Evolutionary conservation across 768 basidiomycete species (phyloP), one percentile per base, ranked within the genome.

Genomic region (Clitopilus passeckerianus): DNA sequence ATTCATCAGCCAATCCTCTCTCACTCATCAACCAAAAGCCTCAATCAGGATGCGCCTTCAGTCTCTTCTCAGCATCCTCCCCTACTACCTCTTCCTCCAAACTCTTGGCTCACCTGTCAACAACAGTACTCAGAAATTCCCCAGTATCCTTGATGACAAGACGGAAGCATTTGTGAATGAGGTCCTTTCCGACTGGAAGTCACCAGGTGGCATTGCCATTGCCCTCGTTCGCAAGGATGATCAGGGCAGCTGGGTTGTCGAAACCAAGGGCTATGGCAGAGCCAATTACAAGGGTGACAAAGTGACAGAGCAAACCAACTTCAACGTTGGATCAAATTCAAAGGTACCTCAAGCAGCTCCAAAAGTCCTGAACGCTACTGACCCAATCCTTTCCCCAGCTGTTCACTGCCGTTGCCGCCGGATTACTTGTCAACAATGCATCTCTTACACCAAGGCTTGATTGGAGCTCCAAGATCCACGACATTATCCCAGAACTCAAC

Each of bases 251-350:
- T 74, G 71, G 71, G 56, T 59, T 15, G 61, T 72, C 16, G 71
- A 72, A 50, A 68, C 67, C 6, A 69, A 70, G 58, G 71, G 73
- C 1, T 72, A 71, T 41, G 73, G 73, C 2, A 60, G 54, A 9
- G 71, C 73, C 1, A 67, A 65, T 7, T 53, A 60, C 3, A 65
- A 65, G 18, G 68, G 67, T 0, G 65, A 56, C 12, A 56, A 63
- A 23, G 66, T 69, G n/a, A 69, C 66, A 2, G 62, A 65, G 56
- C 60, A 71, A 15, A 72, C 71, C 0, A 55, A 66, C 6, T 71
- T 70, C 41, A 53, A 59, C 34, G 69, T 74, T n/a, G 71, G 64
- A 0, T 74, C 72, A 6, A 71, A 70, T 53, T 71, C 71, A 7
- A 71, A 71, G 66, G 68, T 69, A 44, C 8, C 58, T 60, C 15